A percentile compares a stretch with the other conserved stretches of the same genome.
phyloP scores from a whole-genome alignment of 208 protist genomes.

The Wallacemonas rigidus region DNA sequence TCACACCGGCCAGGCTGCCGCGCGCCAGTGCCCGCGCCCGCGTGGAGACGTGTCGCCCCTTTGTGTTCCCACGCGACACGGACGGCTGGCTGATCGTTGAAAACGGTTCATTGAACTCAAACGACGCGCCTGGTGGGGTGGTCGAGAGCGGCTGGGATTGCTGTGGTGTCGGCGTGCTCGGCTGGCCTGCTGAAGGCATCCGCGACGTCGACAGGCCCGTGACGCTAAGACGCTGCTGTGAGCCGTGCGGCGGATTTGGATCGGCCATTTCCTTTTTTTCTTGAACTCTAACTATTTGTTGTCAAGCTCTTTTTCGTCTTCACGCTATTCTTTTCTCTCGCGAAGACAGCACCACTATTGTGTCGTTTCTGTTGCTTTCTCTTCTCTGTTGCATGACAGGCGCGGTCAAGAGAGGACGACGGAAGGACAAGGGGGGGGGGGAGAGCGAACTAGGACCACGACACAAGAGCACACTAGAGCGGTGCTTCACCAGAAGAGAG shows the following conservation, averaged over 20 bases:
- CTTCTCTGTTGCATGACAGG: no score
- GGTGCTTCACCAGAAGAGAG: no score
- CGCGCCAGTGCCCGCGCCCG: background rate
- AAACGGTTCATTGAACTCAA: slow-evolving; percentile 2
- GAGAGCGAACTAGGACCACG: no score
- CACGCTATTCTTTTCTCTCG: slow-evolving; percentile 15
- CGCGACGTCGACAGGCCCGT: background rate
- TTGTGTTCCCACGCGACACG: background rate
- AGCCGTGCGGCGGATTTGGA: background rate
- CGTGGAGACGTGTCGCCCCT: background rate
- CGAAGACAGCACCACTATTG: no score
- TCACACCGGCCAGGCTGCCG: background rate
- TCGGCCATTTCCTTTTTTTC: background rate
- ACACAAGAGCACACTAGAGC: no score
- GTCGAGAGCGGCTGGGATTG: background rate
- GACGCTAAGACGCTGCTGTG: background rate
- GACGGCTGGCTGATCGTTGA: background rate
- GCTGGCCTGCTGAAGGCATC: background rate
- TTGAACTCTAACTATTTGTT: background rate
- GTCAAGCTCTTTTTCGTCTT: slow-evolving; percentile 2
- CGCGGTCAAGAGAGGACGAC: no score
- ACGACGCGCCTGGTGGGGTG: background rate
- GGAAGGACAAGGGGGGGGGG: no score
- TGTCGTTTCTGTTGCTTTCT: no score
- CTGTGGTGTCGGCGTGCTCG: background rate